Conservation (phyloP, 1,139 yeast genomes). For the Kodamaea sp. region DNA sequence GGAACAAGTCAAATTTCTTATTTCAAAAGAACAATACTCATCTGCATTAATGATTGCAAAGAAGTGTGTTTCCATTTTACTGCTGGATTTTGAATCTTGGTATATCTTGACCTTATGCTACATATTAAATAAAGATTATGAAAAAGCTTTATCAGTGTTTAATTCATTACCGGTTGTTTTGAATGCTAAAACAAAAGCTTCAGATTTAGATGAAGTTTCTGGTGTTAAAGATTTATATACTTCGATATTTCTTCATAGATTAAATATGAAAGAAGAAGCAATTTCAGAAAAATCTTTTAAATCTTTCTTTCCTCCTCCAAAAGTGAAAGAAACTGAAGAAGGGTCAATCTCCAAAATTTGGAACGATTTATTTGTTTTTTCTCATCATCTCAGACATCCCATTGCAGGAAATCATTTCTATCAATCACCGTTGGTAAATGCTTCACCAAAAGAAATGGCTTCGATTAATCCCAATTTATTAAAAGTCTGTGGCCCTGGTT, state of each 20-base stretch:
- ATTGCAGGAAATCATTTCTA: conserved; percentile 32
- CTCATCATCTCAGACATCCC: conserved; percentile 35
- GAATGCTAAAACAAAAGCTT: conserved; percentile 10
- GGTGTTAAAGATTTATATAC: conserved; percentile 33
- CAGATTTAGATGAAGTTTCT: conserved; percentile 21
- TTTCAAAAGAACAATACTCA: conserved; percentile 25
- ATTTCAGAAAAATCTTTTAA: conserved; percentile 32
- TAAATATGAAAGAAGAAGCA: conserved; percentile 21
- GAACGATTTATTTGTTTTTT: conserved; percentile 30
- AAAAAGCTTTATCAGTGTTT: conserved; percentile 31
- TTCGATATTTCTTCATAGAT: conserved; percentile 24
- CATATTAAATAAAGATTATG: conserved; percentile 27
- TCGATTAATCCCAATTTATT: conserved; percentile 34
- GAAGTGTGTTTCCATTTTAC: conserved; percentile 31
- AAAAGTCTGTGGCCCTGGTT: conserved; percentile 28
- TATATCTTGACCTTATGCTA: conserved; percentile 33
- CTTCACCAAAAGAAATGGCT: conserved; percentile 33
- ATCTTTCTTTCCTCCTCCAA: conserved; percentile 33
- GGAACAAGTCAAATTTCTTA: conserved; percentile 39
- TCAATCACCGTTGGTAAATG: conserved; percentile 35
- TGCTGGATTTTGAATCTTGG: conserved; percentile 46
- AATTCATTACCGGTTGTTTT: conserved; percentile 34
- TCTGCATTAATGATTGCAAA: conserved; percentile 32
- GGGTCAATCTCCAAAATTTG: conserved; percentile 34
- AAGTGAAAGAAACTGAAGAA: conserved; percentile 11